Percentiles rank a stretch among this genome's conserved stretches.
phyloP scores from a whole-genome alignment of 108 stramenopile species.

The Discostella pseudostelligera region DNA sequence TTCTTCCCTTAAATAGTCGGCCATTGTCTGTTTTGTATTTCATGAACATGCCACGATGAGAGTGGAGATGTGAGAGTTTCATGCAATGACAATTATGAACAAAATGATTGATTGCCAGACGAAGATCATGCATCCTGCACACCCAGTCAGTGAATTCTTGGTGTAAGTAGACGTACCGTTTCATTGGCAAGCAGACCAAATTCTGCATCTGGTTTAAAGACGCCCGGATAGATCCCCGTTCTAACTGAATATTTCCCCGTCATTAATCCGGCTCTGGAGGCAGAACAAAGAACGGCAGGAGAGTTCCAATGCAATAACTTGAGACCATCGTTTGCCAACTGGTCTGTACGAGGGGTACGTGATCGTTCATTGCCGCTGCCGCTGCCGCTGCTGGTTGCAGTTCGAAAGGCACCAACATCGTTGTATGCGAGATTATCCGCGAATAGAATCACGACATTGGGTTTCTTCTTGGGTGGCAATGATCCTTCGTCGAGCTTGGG shows the following conservation, averaged over 20 bases:
- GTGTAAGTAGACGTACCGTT: conserved; percentile 19
- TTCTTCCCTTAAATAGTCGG: conserved; percentile 48
- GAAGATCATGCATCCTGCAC: too few relatives aligned
- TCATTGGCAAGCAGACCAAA: conserved; percentile 60
- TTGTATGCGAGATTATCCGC: conserved; percentile 74
- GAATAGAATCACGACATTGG: conserved; percentile 66
- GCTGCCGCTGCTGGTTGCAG: conserved; percentile 9
- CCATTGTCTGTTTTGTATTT: conserved; percentile 39
- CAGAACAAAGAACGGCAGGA: conserved; percentile 65
- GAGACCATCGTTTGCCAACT: conserved; percentile 47
- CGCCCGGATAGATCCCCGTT: conserved; percentile 66
- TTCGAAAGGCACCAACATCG: conserved; percentile 54
- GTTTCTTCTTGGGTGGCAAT: neutral
- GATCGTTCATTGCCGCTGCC: neutral
- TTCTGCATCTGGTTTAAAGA: conserved; percentile 57
- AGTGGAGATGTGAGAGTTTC: too few relatives aligned
- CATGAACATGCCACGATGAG: too few relatives aligned
- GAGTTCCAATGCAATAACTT: conserved; percentile 69
- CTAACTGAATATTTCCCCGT: conserved; percentile 69
- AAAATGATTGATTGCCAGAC: too few relatives aligned
- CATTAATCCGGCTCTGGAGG: conserved; percentile 59
- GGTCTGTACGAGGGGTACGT: conserved; percentile 61
- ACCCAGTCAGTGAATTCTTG: too few relatives aligned
- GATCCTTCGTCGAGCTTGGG: neutral
- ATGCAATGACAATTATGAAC: too few relatives aligned